Percentiles rank a stretch among this genome's conserved stretches.
These are phyloP conservation scores for Iris macrosiphon DNA, from an alignment of 106 monocot species.

Conservation along the genomic window DNA sequence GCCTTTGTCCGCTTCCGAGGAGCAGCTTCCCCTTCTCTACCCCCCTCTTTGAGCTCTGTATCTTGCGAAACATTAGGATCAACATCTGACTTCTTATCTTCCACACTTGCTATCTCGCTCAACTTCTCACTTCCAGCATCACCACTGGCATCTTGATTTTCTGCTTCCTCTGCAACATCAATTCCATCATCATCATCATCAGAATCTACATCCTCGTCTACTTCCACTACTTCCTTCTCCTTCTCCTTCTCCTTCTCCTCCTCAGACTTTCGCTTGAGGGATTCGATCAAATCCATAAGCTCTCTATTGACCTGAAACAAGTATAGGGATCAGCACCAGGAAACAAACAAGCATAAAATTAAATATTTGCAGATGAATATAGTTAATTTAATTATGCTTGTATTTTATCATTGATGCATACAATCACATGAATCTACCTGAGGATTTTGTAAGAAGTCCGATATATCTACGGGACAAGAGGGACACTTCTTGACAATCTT, in stretches of 20 bases:
- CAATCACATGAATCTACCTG: no score
- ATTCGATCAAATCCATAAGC: constrained; percentile 68
- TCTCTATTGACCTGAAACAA: constrained; percentile 68
- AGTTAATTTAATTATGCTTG: neutral
- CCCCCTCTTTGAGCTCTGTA: no score
- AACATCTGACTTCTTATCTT: no score
- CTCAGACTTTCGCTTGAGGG: constrained; percentile 35
- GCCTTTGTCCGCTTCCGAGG: no score
- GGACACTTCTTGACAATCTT: constrained; percentile 86
- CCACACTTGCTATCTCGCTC: no score
- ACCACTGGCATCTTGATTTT: no score
- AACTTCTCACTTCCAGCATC: no score
- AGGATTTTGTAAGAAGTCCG: constrained; percentile 76
- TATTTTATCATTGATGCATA: no score
- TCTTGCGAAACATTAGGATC: no score
- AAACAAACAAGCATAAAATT: no score
- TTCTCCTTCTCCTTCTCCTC: constrained; percentile 18
- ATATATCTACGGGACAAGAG: constrained; percentile 69
- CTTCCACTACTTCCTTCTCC: no score
- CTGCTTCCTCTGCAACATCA: neutral
- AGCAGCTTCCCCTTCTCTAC: neutral
- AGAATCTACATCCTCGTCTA: constrained; percentile 3
- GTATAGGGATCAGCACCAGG: neutral
- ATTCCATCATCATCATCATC: constrained; percentile 5
- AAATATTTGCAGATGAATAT: no score